Conservation (phyloP, 225 moss, liverwort and hornwort genomes). For the Climacium dendroides region DNA sequence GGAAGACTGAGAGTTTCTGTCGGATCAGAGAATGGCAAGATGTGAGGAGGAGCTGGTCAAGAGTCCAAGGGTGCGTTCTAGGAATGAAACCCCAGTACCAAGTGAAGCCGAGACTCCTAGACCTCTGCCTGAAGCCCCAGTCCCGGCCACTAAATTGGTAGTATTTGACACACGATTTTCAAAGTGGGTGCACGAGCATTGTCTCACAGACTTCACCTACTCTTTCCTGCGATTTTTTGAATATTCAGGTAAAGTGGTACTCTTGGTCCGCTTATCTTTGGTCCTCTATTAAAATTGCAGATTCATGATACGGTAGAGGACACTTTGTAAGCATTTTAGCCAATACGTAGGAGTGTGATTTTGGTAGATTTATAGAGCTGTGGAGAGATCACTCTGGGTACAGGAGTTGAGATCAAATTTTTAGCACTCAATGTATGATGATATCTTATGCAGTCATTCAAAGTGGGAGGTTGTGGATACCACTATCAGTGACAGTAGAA, state of each 20-base stretch:
- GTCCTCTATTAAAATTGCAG: neutral
- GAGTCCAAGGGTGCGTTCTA: constrained; percentile 4
- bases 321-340: neutral
- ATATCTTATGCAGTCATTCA: neutral
- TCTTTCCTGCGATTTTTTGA: constrained; percentile 48
- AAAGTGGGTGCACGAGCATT: constrained; percentile 43
- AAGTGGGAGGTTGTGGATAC: neutral
- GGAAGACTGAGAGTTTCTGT: neutral
- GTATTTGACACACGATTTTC: constrained; percentile 51
- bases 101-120: neutral
- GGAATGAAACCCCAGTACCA: neutral
- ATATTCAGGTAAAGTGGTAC: constrained; percentile 47
- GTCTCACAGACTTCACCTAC: constrained; percentile 28
- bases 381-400: neutral
- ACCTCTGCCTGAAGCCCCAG: neutral
- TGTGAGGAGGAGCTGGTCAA: neutral
- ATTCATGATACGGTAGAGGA: neutral
- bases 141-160: neutral
- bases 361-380: neutral
- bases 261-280: constrained; percentile 14
- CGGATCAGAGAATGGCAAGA: constrained; percentile 2
- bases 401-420: neutral
- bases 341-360: neutral
- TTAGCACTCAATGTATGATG: neutral
- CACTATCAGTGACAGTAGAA: neutral